Evolutionary conservation across 2,329 filamentous ascomycete species (phyloP).

Genomic region (Aspergillus japonicus): DNA sequence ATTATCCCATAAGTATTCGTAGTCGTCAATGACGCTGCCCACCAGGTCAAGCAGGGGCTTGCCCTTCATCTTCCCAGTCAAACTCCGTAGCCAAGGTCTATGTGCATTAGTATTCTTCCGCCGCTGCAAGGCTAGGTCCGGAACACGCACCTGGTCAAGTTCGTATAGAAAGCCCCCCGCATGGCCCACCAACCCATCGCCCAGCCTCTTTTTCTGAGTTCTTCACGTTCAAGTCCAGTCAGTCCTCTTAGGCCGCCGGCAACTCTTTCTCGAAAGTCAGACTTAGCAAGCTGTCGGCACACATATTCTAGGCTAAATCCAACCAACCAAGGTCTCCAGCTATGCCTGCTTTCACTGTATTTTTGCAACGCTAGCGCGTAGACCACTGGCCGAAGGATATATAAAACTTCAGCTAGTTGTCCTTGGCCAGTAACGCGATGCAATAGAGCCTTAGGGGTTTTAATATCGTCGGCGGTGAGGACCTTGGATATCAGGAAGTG

Average conservation of each 20-base stretch:
- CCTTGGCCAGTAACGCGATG: conserved; percentile 71
- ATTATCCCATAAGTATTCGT: conserved; percentile 96
- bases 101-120: conserved; percentile 26
- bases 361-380: conserved; percentile 82
- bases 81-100: conserved; percentile 63
- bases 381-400: conserved; percentile 82
- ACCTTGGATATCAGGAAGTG: conserved; percentile 86
- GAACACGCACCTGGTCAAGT: conserved; percentile 66
- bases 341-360: conserved; percentile 68
- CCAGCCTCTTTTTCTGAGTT: conserved; percentile 85
- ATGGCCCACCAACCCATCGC: conserved; percentile 93
- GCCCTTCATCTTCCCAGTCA: conserved; percentile 68
- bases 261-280: conserved; percentile 60
- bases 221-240: conserved; percentile 83
- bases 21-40: conserved; percentile 86
- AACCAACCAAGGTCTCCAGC: conserved; percentile 89
- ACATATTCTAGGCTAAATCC: conserved; percentile 83
- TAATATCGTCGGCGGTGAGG: conserved; percentile 93
- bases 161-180: conserved; percentile 96
- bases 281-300: conserved; percentile 78
- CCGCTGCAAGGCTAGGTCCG: background rate
- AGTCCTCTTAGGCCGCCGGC: conserved; percentile 72
- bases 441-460: conserved; percentile 81
- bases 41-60: conserved; percentile 78
- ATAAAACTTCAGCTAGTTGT: conserved; percentile 82